A percentile compares a stretch with the other conserved stretches of the same genome.
These are phyloP conservation scores for Flaveria bidentis DNA, from an alignment of 129 eudicot genomes.

Conservation along the genomic window DNA sequence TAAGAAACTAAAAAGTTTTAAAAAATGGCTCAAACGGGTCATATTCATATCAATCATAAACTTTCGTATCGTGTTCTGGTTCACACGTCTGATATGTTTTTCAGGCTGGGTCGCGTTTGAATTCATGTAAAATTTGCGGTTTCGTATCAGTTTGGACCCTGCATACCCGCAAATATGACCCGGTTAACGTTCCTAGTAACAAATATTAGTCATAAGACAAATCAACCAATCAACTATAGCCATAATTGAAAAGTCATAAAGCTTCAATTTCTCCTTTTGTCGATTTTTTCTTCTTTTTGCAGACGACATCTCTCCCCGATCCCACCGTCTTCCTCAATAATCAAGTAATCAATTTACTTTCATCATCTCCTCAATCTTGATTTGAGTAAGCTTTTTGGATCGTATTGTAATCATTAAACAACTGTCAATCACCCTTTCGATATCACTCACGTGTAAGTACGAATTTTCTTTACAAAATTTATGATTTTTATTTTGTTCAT, in stretches of 20 bases:
- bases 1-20: too few species aligned
- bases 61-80: too few species aligned
- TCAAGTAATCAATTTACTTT: slow-evolving; percentile 19
- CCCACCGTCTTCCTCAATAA: slow-evolving; percentile 35
- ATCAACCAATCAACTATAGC: slow-evolving; percentile 7
- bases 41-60: too few species aligned
- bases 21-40: too few species aligned
- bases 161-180: too few species aligned
- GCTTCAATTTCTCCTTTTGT: slow-evolving; percentile 20
- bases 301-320: slow-evolving; percentile 15
- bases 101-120: too few species aligned
- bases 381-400: slow-evolving; percentile 28
- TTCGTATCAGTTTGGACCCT: too few species aligned
- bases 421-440: slow-evolving; percentile 27
- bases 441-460: slow-evolving; percentile 36
- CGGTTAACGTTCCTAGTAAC: too few species aligned
- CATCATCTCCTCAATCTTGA: slow-evolving; percentile 29
- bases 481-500: background rate
- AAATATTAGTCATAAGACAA: slow-evolving; percentile 4
- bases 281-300: background rate
- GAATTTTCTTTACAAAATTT: background rate
- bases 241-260: slow-evolving; percentile 32
- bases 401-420: slow-evolving; percentile 22
- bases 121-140: too few species aligned
- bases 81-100: too few species aligned